phyloP scores from a whole-genome alignment of 257 asterid genomes.

The Solanum boliviense region DNA sequence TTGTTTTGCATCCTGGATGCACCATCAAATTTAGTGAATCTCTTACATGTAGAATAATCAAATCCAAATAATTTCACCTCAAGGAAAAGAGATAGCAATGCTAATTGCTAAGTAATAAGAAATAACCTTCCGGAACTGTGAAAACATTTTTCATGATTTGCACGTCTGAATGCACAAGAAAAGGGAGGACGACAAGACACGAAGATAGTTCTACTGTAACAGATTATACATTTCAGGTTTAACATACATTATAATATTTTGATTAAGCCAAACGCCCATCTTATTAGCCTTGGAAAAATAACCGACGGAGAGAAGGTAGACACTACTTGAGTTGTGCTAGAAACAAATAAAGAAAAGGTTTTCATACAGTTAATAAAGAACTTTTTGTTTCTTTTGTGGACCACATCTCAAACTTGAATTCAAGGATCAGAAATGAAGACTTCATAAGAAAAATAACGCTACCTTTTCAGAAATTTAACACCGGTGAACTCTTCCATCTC shows the following conservation, averaged over 20 bases:
- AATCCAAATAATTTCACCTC: background rate
- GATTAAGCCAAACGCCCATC: background rate
- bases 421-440: background rate
- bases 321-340: background rate
- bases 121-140: background rate
- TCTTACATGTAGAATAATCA: background rate
- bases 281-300: background rate
- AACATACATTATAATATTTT: background rate
- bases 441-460: background rate
- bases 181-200: background rate
- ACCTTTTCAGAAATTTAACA: conserved; percentile 62
- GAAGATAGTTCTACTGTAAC: background rate
- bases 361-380: background rate
- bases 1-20: conserved; percentile 68
- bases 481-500: conserved; percentile 63
- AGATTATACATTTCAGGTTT: background rate
- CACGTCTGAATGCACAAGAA: background rate
- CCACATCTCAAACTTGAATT: background rate
- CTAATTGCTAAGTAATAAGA: background rate
- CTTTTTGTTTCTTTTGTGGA: background rate
- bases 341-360: background rate
- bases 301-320: background rate
- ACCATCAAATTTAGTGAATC: background rate
- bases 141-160: background rate
- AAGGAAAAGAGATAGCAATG: background rate